These are phyloP conservation scores for Trichoderma virens DNA, from an alignment of 495 filamentous ascomycete genomes.

Conservation along the genomic window DNA sequence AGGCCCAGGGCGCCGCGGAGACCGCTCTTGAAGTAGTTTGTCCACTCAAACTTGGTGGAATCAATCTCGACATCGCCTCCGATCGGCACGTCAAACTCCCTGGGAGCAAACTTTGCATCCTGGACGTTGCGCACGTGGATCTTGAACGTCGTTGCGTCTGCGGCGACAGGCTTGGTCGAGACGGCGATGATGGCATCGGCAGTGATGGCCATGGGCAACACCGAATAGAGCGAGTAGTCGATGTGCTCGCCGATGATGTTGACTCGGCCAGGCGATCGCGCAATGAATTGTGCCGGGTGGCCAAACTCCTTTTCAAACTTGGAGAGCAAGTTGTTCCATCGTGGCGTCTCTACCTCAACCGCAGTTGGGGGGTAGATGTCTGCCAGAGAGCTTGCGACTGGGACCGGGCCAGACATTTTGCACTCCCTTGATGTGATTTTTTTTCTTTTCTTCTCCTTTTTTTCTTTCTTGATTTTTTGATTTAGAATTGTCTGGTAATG, in stretches of 20 bases:
- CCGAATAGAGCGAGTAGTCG: slow-evolving; percentile 94
- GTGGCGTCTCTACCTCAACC: slow-evolving; percentile 43
- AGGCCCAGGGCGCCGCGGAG: slow-evolving; percentile 73
- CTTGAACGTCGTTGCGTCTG: slow-evolving; percentile 28
- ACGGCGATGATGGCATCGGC: slow-evolving; percentile 88
- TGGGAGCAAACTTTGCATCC: slow-evolving; percentile 63
- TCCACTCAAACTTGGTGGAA: slow-evolving; percentile 81
- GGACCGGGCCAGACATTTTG: slow-evolving; percentile 51
- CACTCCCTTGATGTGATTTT: not conserved
- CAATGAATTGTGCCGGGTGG: slow-evolving; percentile 66
- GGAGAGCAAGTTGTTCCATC: slow-evolving; percentile 66
- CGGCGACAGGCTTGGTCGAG: slow-evolving; percentile 43
- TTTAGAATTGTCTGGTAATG: not conserved
- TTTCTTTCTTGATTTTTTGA: not conserved
- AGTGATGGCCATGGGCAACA: slow-evolving; percentile 89
- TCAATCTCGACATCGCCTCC: slow-evolving; percentile 71
- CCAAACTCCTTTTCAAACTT: slow-evolving; percentile 70
- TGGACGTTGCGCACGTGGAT: slow-evolving; percentile 69
- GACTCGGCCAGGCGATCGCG: slow-evolving; percentile 85
- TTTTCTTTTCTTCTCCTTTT: not conserved
- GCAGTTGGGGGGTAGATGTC: slow-evolving; percentile 65
- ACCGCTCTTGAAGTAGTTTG: slow-evolving; percentile 96
- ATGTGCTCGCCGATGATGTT: slow-evolving; percentile 99
- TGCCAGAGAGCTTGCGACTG: slow-evolving; percentile 48
- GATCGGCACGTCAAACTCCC: slow-evolving; percentile 64